Base-by-base conservation (phyloP, 2,329 filamentous ascomycete genomes). In the Fusarium sp. region DNA sequence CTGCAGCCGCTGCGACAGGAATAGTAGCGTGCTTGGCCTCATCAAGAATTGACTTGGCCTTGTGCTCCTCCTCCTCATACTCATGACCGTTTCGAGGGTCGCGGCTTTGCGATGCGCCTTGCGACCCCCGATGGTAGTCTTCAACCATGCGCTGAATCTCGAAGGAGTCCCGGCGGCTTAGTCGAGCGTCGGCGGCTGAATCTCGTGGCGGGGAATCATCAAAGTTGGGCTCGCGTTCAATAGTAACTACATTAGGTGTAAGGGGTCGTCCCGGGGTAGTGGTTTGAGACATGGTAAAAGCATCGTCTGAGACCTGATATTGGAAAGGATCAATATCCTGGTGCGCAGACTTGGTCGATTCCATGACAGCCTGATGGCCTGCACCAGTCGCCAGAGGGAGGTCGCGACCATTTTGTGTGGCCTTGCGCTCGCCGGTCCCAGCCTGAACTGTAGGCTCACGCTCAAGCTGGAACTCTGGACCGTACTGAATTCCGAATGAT, bases 301-400 rank as follows among this genome's bases (percentile, higher is more conserved):
- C 82, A 71, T 85, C 82, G 62, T 85, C 80, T 41, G 81, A 69
- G 63, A 89, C 84, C 75, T 86, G 86, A 72, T 81, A 89, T 74
- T 88, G 82, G 75, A 89, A 89, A 18, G 87, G 86, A 76, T 90
- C 84, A 72, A 86, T 75, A 50, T 76, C 72, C n/a, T 75, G 71
- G 72, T 62, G 70, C 26, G 62, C 62, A 53, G 75, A 70, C 58
- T 69, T 62, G 67, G 62, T 77, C 42, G 67, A 72, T 58, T 52
- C 54, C 53, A 63, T 73, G 52, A 71, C 57, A 65, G 74, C 55
- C 52, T 76, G 69, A 59, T 74, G 70, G 42, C 66, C 74, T 72
- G 69, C 69, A 64, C 76, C 72, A 69, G 72, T 72, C 61, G 72
- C 62, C 59, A 62, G 72, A 47, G 70, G 69, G 38, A 70, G 62